Conservation (phyloP, 2,329 filamentous ascomycete genomes). For the Trichoderma harzianum region DNA sequence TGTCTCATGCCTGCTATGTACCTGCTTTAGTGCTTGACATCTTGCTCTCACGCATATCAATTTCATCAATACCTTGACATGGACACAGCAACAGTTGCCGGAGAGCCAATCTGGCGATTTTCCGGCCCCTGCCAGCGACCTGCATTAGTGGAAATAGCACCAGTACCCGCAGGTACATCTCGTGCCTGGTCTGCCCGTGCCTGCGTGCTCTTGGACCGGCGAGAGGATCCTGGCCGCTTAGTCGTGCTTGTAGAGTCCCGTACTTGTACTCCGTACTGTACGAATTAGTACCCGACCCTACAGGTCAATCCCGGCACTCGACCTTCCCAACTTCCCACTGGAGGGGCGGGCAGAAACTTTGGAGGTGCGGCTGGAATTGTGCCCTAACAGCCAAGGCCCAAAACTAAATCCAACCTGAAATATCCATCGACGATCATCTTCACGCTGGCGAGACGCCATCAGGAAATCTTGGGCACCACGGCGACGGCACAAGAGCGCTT, state of each 20-base stretch:
- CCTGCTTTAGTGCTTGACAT: not conserved
- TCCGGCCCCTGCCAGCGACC: conserved; percentile 12
- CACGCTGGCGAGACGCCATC: not conserved
- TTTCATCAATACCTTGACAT: not conserved
- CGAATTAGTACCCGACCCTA: not conserved
- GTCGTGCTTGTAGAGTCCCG: not conserved
- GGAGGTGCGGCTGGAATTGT: conserved; percentile 13
- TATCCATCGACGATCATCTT: conserved; percentile 5
- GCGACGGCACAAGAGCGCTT: not conserved
- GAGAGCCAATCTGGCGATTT: not conserved
- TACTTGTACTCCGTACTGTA: not conserved
- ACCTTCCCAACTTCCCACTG: not conserved
- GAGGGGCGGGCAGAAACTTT: conserved; percentile 8
- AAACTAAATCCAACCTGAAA: not conserved
- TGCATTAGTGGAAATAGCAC: conserved; percentile 12
- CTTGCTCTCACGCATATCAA: not conserved
- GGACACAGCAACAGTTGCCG: not conserved
- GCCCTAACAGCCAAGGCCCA: not conserved
- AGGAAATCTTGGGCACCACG: not conserved
- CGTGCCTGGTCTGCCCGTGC: not conserved
- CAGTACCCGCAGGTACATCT: conserved; percentile 4
- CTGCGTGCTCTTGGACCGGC: not conserved
- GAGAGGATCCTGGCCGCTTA: not conserved
- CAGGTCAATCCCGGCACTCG: not conserved
- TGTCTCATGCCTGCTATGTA: not conserved